These are phyloP conservation scores for Urostyla sp. DNA, from an alignment of 73 alveolate species.

Conservation along the genomic window DNA sequence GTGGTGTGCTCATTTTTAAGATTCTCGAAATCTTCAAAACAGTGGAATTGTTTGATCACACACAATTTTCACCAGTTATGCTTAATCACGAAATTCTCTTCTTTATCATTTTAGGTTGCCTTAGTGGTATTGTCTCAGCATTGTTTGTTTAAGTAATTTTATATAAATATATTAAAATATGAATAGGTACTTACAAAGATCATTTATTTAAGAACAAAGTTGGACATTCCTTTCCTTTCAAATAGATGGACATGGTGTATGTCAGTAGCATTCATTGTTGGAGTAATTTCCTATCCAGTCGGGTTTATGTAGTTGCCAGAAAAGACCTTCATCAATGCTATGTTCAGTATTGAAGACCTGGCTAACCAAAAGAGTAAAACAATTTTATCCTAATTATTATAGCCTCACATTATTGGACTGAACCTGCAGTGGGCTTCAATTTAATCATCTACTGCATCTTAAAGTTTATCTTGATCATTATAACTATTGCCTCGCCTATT, in stretches of 20 bases:
- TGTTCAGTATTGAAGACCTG: conserved; percentile 44
- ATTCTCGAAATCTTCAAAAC: conserved; percentile 67
- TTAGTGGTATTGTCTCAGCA: conserved; percentile 84
- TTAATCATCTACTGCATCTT: conserved; percentile 15
- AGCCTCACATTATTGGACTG: too few species aligned
- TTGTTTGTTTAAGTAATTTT: conserved; percentile 60
- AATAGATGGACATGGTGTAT: conserved; percentile 59
- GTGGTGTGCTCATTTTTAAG: conserved; percentile 75
- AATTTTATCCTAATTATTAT: too few species aligned
- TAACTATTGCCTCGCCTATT: conserved; percentile 64
- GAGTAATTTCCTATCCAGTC: conserved; percentile 53
- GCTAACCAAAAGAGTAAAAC: background rate
- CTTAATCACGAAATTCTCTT: conserved; percentile 78
- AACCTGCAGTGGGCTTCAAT: conserved; percentile 17
- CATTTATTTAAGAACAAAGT: conserved; percentile 50
- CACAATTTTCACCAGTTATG: conserved; percentile 59
- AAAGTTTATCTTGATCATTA: conserved; percentile 46
- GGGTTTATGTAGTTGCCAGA: conserved; percentile 49
- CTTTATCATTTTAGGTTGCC: conserved; percentile 80
- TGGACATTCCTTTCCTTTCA: conserved; percentile 60
- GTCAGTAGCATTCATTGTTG: conserved; percentile 47
- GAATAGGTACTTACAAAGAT: conserved; percentile 38
- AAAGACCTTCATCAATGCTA: conserved; percentile 19
- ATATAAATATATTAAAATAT: too few species aligned
- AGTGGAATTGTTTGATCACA: conserved; percentile 71